Conservation (phyloP, 1,139 yeast genomes). For the Pichia sp. region DNA sequence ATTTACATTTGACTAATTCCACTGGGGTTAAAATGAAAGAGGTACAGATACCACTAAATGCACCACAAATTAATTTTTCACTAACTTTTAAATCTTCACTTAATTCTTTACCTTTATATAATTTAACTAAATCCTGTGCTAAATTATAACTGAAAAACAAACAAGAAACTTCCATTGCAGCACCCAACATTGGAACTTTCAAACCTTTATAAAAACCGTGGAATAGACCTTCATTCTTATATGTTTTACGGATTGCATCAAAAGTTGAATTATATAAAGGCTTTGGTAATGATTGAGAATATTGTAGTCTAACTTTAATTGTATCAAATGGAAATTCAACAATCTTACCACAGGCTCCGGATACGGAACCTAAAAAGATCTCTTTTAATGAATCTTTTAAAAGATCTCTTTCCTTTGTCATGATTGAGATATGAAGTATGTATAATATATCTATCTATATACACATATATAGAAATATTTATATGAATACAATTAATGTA, state of each 20-base stretch:
- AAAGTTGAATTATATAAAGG: conserved; percentile 47
- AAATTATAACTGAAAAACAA: conserved; percentile 58
- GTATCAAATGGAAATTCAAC: conserved; percentile 94
- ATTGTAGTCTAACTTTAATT: conserved; percentile 78
- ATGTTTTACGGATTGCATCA: conserved; percentile 57
- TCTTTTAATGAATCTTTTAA: conserved; percentile 25
- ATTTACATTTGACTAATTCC: conserved; percentile 78
- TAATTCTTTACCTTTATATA: conserved; percentile 15
- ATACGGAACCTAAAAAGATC: conserved; percentile 39
- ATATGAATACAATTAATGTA: too few species aligned
- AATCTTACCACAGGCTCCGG: conserved; percentile 81
- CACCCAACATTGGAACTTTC: conserved; percentile 77
- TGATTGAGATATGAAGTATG: too few species aligned
- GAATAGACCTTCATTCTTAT: conserved; percentile 57
- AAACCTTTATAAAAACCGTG: conserved; percentile 61
- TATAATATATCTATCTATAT: too few species aligned
- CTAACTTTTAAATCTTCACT: conserved; percentile 17
- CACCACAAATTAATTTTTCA: conserved; percentile 55
- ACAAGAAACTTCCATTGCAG: conserved; percentile 78
- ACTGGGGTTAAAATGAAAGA: conserved; percentile 85
- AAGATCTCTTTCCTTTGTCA: conserved; percentile 13
- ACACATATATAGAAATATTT: too few species aligned
- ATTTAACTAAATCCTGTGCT: conserved; percentile 34
- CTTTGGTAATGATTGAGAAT: conserved; percentile 46
- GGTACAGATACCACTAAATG: conserved; percentile 75